A percentile compares a stretch with the other conserved stretches of the same genome.
phyloP scores from a whole-genome alignment of 306 rosid genomes.

The Casuarina glauca region DNA sequence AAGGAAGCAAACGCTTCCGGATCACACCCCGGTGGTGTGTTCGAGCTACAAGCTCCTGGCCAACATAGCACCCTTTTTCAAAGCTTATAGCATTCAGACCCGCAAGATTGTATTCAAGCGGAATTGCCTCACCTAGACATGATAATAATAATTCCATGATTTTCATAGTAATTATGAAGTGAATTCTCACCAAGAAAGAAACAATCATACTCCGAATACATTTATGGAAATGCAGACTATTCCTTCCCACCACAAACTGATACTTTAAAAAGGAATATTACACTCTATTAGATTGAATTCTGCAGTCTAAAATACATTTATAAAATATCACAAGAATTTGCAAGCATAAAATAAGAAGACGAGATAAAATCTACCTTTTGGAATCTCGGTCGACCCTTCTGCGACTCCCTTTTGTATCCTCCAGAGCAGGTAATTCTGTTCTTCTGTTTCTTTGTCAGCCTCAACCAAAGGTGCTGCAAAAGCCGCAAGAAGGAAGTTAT shows the following conservation, averaged over 20 bases:
- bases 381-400: conserved; percentile 89
- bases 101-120: conserved; percentile 87
- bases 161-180: background rate
- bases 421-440: conserved; percentile 70
- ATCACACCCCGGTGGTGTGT: conserved; percentile 90
- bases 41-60: conserved; percentile 89
- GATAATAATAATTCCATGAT: conserved; percentile 4
- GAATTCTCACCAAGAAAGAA: background rate
- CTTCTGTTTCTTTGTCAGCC: conserved; percentile 77
- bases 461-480: conserved; percentile 83
- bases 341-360: too few species aligned
- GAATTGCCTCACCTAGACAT: conserved; percentile 78
- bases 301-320: background rate
- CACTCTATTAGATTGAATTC: background rate
- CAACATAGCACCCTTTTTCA: conserved; percentile 94
- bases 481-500: background rate
- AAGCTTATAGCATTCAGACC: conserved; percentile 91
- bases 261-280: background rate
- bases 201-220: background rate
- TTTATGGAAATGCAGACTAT: background rate
- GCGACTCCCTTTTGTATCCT: conserved; percentile 82
- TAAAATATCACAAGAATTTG: background rate
- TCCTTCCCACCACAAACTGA: background rate
- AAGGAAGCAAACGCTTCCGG: conserved; percentile 73
- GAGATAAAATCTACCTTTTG: conserved; percentile 55